Base-by-base conservation (phyloP, 441 rosid species). In the Syzygium malaccense region DNA sequence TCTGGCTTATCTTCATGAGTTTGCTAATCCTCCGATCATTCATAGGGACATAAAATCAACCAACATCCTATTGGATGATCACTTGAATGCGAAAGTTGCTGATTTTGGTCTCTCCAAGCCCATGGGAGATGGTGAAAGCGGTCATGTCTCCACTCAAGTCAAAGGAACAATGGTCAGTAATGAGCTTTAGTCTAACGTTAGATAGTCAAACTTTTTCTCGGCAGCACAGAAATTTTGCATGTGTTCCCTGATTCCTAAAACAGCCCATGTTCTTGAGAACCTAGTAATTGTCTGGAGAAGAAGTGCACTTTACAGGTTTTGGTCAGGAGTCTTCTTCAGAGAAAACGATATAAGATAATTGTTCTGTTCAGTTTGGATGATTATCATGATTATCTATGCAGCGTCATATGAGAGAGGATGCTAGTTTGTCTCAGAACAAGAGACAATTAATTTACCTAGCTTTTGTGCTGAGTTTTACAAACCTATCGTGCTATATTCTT, bases 91-190 rank as follows among this genome's bases (percentile, higher is more conserved):
- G 60, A 97, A 97, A 88, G 98, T 97, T 88, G 95, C 95, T 3
- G 98, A 97, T 92, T 97, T 97, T 68, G 99, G 99, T 45, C 96
- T 97, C 85, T 97, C 96, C 57, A 96, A 96, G 90, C 95, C 90
- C 8, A 86, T 95, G 89, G 91, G 91, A 86, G 94, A 95, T 55
- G 86, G 85, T 41, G 95, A 93, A 90, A 94, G 91, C 88, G 91
- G 89, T 55, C 94, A 95, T 89, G 90, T 95, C 54, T 92, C 96
- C 26, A 96, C 98, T 91, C 95, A 95, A 93, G 99, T 97, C 48
- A 97, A 96, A 86, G 99, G 99, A 71, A 97, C 99, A 87, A 94
- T 97, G 99, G 99, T 97, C 48, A 93, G 98, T 90, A 55, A n/a
- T 55, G 56, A 28, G 86, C 56, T 84, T 20, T 49, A 26, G 37